These are phyloP conservation scores for Calonectria naviculata DNA, from an alignment of 2,329 filamentous ascomycete genomes.

Conservation along the genomic window DNA sequence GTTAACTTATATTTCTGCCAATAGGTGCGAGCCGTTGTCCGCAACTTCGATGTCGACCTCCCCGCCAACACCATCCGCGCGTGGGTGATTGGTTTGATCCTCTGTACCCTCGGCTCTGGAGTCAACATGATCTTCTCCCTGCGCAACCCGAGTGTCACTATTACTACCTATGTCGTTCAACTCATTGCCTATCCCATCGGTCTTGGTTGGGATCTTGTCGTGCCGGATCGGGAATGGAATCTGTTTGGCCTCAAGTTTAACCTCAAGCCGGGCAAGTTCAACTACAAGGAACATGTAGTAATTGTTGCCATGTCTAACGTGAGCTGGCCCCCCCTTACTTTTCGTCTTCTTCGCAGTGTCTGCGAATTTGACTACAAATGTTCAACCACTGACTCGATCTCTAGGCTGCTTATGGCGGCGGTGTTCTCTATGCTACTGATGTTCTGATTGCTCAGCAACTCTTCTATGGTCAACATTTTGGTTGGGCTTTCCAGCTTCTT, in stretches of 20 bases:
- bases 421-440: conserved; percentile 67
- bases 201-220: conserved; percentile 63
- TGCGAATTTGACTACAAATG: not conserved
- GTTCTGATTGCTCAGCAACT: conserved; percentile 61
- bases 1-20: conserved; percentile 28
- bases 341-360: not conserved
- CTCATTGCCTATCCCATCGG: conserved; percentile 71
- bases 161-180: conserved; percentile 72
- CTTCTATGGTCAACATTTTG: conserved; percentile 68
- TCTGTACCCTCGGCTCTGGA: conserved; percentile 71
- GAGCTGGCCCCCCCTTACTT: conserved; percentile 42
- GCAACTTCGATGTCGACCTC: conserved; percentile 73
- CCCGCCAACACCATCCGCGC: conserved; percentile 74
- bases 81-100: conserved; percentile 70
- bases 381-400: conserved; percentile 30
- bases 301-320: conserved; percentile 75
- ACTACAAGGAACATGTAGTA: conserved; percentile 71
- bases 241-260: conserved; percentile 66
- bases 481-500: conserved; percentile 65
- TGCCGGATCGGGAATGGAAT: conserved; percentile 64
- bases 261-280: conserved; percentile 67
- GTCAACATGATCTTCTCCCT: conserved; percentile 71
- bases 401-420: conserved; percentile 67
- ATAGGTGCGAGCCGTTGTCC: conserved; percentile 72
- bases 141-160: conserved; percentile 67